Base-by-base conservation (phyloP, 768 basidiomycete genomes). In the Hemileccinum impolitum region DNA sequence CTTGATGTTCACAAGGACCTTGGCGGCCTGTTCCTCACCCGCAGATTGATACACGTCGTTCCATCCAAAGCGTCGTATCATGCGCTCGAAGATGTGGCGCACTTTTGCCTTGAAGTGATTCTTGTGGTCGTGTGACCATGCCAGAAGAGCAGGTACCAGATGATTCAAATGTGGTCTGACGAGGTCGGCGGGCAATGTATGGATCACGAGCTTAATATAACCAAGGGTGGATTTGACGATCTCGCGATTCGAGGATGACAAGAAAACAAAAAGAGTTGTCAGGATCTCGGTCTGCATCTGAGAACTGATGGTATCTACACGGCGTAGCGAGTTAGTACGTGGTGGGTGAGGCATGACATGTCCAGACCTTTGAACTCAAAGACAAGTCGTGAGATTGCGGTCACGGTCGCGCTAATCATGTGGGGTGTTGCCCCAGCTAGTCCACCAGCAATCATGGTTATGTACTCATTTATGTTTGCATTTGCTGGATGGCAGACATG, bases 101-200 rank as follows among this genome's bases (percentile, higher is more conserved):
- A 96, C 93, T 73, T 97, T 97, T 43, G 80, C 75, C 68, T 98
- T 98, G 82, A 99, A 98, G 64, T 97, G 96, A 61, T 98, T 98
- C 66, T 95, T 95, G 71, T 98, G 95, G 62, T 97, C 94, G 63
- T 96, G 93, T 6, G 92, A 91, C 93, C 96, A 95, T 39, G 76
- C 77, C 30, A 98, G 74, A 12, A 99, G 76, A 0, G 85, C 87
- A 1, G 92, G 90, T 0, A 98, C 90, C 19, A 98, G 75, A 19
- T 75, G 75, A 21, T 76, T 74, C 9, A 99, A 75, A 57, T 94
- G 84, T 0, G 87, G 88, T n/a, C 77, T 78, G 39, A 96, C 72
- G 51, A 90, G 68, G 4, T 85, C 78, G 0, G 73, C 57, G 0
- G 93, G 78, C 21, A 97, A 77, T 0, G 91, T 86, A 60, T 97